Evolutionary conservation across 139 green algal genomes (phyloP), one percentile per base, ranked within the genome.

Genomic region (Medakamo hakoo): DNA sequence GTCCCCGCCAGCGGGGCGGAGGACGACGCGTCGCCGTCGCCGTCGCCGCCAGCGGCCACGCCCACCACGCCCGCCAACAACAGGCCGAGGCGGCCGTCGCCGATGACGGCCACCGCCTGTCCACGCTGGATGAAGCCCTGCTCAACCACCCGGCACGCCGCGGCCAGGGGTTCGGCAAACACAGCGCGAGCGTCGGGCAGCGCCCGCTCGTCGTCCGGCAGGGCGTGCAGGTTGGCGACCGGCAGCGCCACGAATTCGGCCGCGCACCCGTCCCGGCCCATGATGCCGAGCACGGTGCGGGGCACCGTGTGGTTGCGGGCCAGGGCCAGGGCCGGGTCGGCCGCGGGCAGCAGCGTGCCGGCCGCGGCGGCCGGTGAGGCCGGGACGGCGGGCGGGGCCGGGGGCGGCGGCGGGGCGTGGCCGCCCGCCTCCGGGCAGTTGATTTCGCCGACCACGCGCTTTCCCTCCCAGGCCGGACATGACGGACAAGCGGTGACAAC

Each of bases 121-220:
- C 60, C 30, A 4, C 25, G 4, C 30, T 56, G 3, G 1, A 77
- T 59, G 3, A 67, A 62, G 9, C 76, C 69, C 70, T 92, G 85
- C 68, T 92, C 85, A 14, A 78, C 61, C 23, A 89, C 78, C 2
- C 82, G 63, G 56, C 74, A 82, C 0, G 85, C 85, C 1, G 85
- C 85, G 14, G 85, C 85, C 40, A 93, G 70, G 0, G 85, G 85
- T 67, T 93, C 85, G 56, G 71, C 65, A 63, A 87, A 90, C 4
- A 55, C 64, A 2, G 85, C 85, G 58, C 83, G 67, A 19, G 64
- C 29, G 60, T 85, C 76, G 5, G 56, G 69, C n/a, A 93, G 4
- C 9, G 40, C 9, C 40, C 9, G 40, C n/a, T n/a, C n/a, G 1
- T 31, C 28, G 1, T 79, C 71, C 14, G 80, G 82, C 19, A 93